phyloP scores from a whole-genome alignment of 495 filamentous ascomycete species.

The Penicillium psychrofluorescens region DNA sequence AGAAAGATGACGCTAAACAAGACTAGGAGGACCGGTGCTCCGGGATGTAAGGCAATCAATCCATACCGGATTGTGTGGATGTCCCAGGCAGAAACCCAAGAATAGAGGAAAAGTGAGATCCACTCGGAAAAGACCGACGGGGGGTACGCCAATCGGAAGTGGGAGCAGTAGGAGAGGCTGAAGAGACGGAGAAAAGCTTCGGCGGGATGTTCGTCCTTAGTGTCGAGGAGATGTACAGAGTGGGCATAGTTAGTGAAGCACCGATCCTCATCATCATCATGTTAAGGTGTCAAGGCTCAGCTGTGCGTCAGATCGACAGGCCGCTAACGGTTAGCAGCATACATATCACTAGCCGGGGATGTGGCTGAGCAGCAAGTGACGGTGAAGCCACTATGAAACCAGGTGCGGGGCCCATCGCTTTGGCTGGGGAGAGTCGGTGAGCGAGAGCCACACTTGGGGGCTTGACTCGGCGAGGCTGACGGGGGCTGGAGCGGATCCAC shows the following conservation, averaged over 20 bases:
- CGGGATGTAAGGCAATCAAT: slow-evolving; percentile 9
- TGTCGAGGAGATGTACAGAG: background rate
- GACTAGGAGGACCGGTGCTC: background rate
- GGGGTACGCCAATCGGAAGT: slow-evolving; percentile 3
- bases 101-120: background rate
- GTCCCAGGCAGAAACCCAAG: slow-evolving; percentile 14
- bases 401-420: background rate
- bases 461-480: background rate
- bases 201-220: slow-evolving; percentile 1
- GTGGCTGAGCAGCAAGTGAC: background rate
- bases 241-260: background rate
- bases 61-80: slow-evolving; percentile 3
- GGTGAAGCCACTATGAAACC: slow-evolving; percentile 1
- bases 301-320: background rate
- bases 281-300: background rate
- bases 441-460: background rate
- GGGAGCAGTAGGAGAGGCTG: background rate
- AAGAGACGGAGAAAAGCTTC: background rate
- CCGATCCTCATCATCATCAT: background rate
- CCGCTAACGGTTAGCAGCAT: too few relatives aligned
- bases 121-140: slow-evolving; percentile 14
- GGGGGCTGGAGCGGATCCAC: background rate
- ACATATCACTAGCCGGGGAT: too few relatives aligned
- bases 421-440: background rate
- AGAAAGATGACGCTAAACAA: background rate